Conservation (phyloP, 164 flowering plant species). For the Vitis labrusca region DNA sequence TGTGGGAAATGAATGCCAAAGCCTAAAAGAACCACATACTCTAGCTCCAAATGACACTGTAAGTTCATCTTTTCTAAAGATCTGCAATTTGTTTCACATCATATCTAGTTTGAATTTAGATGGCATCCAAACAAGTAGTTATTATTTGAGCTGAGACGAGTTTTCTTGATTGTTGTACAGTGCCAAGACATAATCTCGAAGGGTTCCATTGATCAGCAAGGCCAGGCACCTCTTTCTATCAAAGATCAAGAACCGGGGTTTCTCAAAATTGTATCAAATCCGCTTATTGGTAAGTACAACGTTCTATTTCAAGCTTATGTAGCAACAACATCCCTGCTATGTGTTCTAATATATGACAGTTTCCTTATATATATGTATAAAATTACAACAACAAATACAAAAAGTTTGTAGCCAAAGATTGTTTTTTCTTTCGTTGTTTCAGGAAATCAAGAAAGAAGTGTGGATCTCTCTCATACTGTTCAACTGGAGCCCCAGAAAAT, state of each 20-base stretch:
- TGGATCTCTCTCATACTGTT: conserved; percentile 12
- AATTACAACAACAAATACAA: not conserved
- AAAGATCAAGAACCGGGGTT: conserved; percentile 21
- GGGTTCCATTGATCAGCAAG: conserved; percentile 15
- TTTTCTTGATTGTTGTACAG: conserved; percentile 20
- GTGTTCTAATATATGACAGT: not conserved
- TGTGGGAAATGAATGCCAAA: conserved; percentile 22
- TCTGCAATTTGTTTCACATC: not conserved
- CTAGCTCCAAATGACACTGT: conserved; percentile 32
- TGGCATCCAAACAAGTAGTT: not conserved
- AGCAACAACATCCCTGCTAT: not conserved
- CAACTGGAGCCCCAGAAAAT: conserved; percentile 16
- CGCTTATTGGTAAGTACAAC: conserved; percentile 30
- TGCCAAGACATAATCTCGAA: conserved; percentile 6
- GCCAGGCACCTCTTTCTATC: conserved; percentile 9
- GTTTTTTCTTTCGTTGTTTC: conserved; percentile 13
- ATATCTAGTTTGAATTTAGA: not conserved
- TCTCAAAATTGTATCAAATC: conserved; percentile 8
- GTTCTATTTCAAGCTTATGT: not conserved
- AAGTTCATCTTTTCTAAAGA: conserved; percentile 26
- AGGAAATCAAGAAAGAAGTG: conserved; percentile 25
- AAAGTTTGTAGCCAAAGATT: not conserved
- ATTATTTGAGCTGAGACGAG: too few relatives aligned
- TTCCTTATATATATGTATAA: not conserved
- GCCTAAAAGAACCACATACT: conserved; percentile 14